Percentiles rank a stretch among this genome's conserved stretches.
phyloP scores from a whole-genome alignment of 768 basidiomycete species.

The Amanita inopinata region DNA sequence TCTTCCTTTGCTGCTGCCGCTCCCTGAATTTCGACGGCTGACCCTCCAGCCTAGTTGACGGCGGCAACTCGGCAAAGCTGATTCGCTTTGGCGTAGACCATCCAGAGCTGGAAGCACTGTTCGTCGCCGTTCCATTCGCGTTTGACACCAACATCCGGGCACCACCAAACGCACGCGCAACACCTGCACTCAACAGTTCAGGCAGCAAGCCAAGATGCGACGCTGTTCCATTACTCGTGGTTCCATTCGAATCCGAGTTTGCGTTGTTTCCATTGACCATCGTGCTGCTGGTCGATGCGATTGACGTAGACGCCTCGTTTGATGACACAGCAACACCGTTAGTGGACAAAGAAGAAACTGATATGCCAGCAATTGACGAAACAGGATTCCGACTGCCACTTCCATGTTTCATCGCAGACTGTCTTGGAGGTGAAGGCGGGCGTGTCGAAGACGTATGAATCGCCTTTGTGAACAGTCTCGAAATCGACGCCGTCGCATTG shows the following conservation, averaged over 20 bases:
- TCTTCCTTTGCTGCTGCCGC: constrained; percentile 24
- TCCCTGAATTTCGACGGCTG: constrained; percentile 25
- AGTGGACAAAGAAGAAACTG: no score
- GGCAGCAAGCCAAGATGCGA: not conserved
- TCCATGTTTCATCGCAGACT: constrained; percentile 28
- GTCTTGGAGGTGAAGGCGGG: constrained; percentile 47
- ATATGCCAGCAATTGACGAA: not conserved
- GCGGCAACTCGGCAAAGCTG: constrained; percentile 67
- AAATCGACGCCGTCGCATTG: constrained; percentile 69
- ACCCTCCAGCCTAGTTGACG: constrained; percentile 31
- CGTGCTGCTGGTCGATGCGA: not conserved
- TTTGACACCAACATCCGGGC: no score
- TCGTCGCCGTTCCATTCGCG: constrained; percentile 20
- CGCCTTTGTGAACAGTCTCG: constrained; percentile 62
- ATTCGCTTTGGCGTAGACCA: constrained; percentile 62
- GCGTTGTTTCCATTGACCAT: not conserved
- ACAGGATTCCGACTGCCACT: constrained; percentile 4
- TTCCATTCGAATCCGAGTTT: not conserved
- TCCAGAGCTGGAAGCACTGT: constrained; percentile 38
- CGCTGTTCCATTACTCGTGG: not conserved
- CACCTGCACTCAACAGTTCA: constrained; percentile 6
- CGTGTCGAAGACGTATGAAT: constrained; percentile 51
- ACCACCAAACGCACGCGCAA: constrained; percentile 8
- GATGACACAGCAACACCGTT: not conserved
- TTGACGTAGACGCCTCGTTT: not conserved